Conservation (phyloP, 1,284 basidiomycete species). For the Cerioporus squamosus region DNA sequence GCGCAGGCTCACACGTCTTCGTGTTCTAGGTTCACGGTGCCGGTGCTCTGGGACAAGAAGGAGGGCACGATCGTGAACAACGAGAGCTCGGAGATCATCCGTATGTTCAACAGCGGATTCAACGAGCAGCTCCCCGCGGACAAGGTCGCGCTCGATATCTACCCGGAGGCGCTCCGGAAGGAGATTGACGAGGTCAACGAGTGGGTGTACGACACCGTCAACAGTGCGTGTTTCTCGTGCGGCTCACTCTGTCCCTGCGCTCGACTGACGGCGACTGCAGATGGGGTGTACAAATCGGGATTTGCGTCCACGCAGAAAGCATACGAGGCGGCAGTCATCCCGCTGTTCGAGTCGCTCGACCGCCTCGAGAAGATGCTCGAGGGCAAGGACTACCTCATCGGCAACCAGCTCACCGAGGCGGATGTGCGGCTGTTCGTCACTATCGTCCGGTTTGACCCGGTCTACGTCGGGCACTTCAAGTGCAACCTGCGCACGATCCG, state of each 20-base stretch:
- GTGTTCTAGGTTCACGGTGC: constrained; percentile 72
- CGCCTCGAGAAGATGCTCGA: constrained; percentile 77
- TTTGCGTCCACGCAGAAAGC: constrained; percentile 86
- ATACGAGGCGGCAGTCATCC: constrained; percentile 77
- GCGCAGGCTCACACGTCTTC: constrained; percentile 55
- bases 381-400: constrained; percentile 84
- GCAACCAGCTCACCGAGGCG: constrained; percentile 85
- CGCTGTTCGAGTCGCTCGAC: constrained; percentile 81
- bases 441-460: constrained; percentile 83
- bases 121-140: constrained; percentile 73
- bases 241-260: background rate
- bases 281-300: constrained; percentile 88
- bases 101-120: constrained; percentile 88
- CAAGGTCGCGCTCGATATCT: constrained; percentile 48
- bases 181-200: constrained; percentile 90
- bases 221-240: constrained; percentile 56
- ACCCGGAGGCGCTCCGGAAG: constrained; percentile 23
- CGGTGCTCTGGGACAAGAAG: constrained; percentile 95
- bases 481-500: constrained; percentile 87
- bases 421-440: constrained; percentile 93
- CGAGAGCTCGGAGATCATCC: constrained; percentile 93
- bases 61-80: constrained; percentile 91
- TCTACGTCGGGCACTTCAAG: constrained; percentile 94
- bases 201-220: constrained; percentile 85
- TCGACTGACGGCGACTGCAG: constrained; percentile 40